These are phyloP conservation scores for Triangularia setosa DNA, from an alignment of 2,329 filamentous ascomycete genomes.

Conservation along the genomic window DNA sequence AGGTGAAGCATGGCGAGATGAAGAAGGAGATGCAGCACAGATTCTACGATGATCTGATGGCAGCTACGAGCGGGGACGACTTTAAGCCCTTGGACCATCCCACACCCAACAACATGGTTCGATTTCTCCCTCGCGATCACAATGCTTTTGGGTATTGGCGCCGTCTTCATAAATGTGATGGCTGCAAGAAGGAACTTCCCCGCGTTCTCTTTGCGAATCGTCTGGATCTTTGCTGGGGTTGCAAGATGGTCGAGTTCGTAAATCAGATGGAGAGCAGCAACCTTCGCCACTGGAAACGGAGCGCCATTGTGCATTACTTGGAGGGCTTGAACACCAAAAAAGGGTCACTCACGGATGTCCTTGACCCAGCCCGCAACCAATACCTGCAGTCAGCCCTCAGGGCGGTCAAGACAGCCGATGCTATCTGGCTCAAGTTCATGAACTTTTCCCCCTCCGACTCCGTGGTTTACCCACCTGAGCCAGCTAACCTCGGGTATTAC, in stretches of 20 bases:
- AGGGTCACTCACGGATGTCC: background rate
- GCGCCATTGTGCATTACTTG: background rate
- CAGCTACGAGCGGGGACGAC: constrained; percentile 20
- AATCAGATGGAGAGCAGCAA: constrained; percentile 21
- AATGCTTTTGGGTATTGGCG: constrained; percentile 11
- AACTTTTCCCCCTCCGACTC: background rate
- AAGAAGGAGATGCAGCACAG: background rate
- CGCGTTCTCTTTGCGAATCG: constrained; percentile 8
- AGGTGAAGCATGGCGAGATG: background rate
- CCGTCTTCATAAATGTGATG: background rate
- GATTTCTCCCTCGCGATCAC: background rate
- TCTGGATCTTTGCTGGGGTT: constrained; percentile 18
- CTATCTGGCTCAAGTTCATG: background rate
- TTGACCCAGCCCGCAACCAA: background rate
- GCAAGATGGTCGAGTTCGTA: constrained; percentile 17
- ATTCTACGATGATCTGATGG: constrained; percentile 19
- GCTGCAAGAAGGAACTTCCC: constrained; percentile 7
- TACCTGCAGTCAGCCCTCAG: background rate
- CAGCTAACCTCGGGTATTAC: background rate
- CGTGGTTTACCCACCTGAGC: background rate
- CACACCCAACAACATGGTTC: background rate
- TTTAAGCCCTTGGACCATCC: background rate
- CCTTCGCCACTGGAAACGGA: constrained; percentile 14
- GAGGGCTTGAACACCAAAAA: background rate
- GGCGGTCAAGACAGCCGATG: background rate